Evolutionary conservation across 2,329 filamentous ascomycete genomes (phyloP).

Genomic region (Pseudodiploospora longispora): DNA sequence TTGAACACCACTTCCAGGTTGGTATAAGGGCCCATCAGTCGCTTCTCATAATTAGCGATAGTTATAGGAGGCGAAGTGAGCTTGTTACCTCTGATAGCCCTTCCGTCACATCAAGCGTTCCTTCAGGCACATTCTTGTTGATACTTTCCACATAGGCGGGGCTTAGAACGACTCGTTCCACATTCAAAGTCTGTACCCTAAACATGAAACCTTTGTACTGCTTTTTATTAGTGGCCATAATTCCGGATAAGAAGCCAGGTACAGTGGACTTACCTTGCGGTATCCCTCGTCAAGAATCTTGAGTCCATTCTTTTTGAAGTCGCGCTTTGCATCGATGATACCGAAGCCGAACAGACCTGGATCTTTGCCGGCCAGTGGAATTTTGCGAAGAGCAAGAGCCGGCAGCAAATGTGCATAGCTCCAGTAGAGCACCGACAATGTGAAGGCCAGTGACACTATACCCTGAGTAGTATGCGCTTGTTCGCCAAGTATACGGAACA

Average conservation of each 20-base stretch:
- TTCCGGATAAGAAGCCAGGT: neutral
- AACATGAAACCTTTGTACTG: conserved; percentile 4
- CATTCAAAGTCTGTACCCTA: conserved; percentile 5
- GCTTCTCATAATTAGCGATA: neutral
- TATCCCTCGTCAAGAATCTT: conserved; percentile 4
- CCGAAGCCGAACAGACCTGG: conserved; percentile 3
- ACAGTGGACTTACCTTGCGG: neutral
- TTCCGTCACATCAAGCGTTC: conserved; percentile 1
- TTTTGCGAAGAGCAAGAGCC: neutral
- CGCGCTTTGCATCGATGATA: conserved; percentile 1
- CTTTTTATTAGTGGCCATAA: neutral
- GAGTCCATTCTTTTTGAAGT: conserved; percentile 3
- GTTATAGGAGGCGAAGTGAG: neutral
- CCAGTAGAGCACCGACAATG: neutral
- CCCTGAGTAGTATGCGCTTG: neutral
- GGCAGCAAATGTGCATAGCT: neutral
- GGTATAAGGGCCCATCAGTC: conserved; percentile 5
- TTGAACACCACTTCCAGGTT: conserved; percentile 6
- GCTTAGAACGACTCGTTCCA: conserved; percentile 3
- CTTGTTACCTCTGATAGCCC: conserved; percentile 3
- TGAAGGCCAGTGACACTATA: neutral
- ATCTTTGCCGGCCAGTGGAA: conserved; percentile 3
- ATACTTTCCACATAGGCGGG: conserved; percentile 5
- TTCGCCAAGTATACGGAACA: neutral
- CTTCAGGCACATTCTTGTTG: conserved; percentile 5